Percentiles rank a stretch among this genome's conserved stretches.
Evolutionary conservation across 176 grass and related monocot species (phyloP).

Genomic region (Oryza officinalis): DNA sequence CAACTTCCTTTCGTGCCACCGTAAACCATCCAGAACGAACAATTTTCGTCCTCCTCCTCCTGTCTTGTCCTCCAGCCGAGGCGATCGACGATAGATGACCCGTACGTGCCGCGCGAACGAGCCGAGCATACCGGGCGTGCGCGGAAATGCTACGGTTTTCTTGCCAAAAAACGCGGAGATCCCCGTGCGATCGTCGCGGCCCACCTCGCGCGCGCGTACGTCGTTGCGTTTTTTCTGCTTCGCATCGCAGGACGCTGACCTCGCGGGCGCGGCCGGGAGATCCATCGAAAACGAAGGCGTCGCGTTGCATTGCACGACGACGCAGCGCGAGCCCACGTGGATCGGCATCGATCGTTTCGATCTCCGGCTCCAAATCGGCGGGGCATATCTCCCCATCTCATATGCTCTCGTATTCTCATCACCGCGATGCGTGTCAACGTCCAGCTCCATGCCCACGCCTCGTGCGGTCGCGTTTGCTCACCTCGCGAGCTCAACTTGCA

Average conservation of each 20-base stretch:
- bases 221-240: neutral
- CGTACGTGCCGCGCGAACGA: neutral
- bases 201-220: neutral
- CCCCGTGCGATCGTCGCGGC: neutral
- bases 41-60: neutral
- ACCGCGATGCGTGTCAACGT: neutral
- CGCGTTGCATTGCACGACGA: neutral
- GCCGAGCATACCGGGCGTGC: neutral
- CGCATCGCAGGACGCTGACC: neutral
- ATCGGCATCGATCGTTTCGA: neutral
- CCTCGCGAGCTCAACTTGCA: neutral
- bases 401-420: neutral
- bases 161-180: neutral
- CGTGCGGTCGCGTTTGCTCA: too few relatives aligned
- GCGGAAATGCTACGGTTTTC: slow-evolving; percentile 16
- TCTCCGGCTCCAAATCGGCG: neutral
- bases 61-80: neutral
- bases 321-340: neutral
- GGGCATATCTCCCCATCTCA: neutral
- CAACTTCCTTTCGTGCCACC: too few relatives aligned
- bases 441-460: neutral
- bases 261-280: neutral
- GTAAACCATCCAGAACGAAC: neutral
- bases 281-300: neutral
- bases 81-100: neutral